These are phyloP conservation scores for Vinca major DNA, from an alignment of 305 asterid species.

Conservation along the genomic window DNA sequence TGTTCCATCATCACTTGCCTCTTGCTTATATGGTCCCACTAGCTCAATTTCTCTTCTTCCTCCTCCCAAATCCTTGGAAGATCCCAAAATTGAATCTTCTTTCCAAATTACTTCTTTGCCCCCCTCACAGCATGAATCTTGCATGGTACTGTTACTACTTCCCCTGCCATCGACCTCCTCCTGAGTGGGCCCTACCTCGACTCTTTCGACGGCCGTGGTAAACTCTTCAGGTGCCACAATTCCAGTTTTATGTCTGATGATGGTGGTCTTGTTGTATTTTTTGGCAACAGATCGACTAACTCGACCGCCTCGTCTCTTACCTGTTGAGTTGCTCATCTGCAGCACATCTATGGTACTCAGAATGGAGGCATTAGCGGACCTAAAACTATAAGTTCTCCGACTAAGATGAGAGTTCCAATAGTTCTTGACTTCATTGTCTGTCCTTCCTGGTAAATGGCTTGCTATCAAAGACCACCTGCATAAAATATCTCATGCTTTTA, in stretches of 20 bases:
- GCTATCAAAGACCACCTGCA: constrained; percentile 30
- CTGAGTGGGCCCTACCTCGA: too few relatives aligned
- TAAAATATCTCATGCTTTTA: not conserved
- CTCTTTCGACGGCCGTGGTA: too few relatives aligned
- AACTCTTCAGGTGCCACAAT: not conserved
- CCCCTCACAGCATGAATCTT: not conserved
- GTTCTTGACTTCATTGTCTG: constrained; percentile 28
- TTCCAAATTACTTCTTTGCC: not conserved
- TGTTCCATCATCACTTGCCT: not conserved
- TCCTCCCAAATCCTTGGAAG: not conserved
- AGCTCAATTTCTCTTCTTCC: not conserved
- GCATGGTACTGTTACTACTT: too few relatives aligned
- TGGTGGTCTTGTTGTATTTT: constrained; percentile 15
- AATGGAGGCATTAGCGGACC: not conserved
- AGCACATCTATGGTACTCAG: constrained; percentile 5
- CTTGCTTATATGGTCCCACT: not conserved
- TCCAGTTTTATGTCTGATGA: not conserved
- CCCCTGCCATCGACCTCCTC: too few relatives aligned
- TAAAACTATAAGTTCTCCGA: constrained; percentile 18
- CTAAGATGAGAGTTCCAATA: constrained; percentile 28
- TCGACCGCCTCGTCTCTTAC: constrained; percentile 16
- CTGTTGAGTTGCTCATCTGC: not conserved
- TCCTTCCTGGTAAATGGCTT: constrained; percentile 20
- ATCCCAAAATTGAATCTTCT: not conserved
- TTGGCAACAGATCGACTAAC: constrained; percentile 18